A percentile compares a stretch with the other conserved stretches of the same genome.
These are phyloP conservation scores for Aleurites moluccanus DNA, from an alignment of 441 rosid species.

Conservation along the genomic window DNA sequence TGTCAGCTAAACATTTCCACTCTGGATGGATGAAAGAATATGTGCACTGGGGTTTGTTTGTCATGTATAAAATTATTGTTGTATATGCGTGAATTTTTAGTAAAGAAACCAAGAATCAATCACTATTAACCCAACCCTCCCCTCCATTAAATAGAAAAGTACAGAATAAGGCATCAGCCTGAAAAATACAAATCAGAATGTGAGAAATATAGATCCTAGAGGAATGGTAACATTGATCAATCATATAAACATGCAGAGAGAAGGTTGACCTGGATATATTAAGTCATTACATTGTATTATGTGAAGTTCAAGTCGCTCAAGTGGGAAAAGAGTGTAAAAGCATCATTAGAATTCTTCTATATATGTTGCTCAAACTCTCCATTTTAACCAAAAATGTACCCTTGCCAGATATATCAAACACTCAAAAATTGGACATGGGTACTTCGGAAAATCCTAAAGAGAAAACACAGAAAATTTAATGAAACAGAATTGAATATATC, in stretches of 20 bases:
- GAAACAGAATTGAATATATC: neutral
- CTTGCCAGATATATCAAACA: neutral
- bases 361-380: neutral
- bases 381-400: neutral
- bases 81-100: neutral
- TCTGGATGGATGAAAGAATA: neutral
- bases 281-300: neutral
- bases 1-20: neutral
- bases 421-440: neutral
- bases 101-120: neutral
- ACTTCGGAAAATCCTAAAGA: neutral
- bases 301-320: neutral
- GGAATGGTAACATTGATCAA: neutral
- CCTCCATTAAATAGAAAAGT: neutral
- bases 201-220: neutral
- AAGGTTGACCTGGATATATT: neutral
- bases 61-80: neutral
- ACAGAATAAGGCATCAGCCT: slow-evolving; percentile 4
- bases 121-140: neutral
- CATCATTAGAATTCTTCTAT: neutral
- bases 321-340: neutral
- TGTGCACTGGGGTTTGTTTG: neutral
- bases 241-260: neutral
- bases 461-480: neutral
- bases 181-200: neutral